A percentile compares a stretch with the other conserved stretches of the same genome.
phyloP scores from a whole-genome alignment of 345 rosid species.

The Odontarrhena argentea region DNA sequence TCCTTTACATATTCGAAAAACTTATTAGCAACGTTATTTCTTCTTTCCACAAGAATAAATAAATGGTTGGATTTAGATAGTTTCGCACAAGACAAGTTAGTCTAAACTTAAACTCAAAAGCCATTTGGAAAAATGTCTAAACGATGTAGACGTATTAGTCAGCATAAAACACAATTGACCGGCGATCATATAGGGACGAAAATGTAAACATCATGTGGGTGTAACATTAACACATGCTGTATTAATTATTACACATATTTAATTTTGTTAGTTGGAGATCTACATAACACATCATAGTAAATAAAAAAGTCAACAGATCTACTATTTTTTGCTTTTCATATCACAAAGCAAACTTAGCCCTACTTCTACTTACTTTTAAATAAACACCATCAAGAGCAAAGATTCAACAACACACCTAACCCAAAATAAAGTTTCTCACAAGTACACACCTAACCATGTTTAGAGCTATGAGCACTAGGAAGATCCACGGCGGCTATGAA shows the following conservation, averaged over 20 bases:
- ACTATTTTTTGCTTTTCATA: constrained; percentile 20
- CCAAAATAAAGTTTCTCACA: background rate
- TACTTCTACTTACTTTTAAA: constrained; percentile 19
- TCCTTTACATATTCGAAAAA: background rate
- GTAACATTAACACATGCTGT: constrained; percentile 36
- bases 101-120: constrained; percentile 25
- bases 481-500: constrained; percentile 52
- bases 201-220: constrained; percentile 40
- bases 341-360: constrained; percentile 30
- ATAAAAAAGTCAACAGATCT: constrained; percentile 33
- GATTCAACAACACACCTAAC: constrained; percentile 34
- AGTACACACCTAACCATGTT: constrained; percentile 49
- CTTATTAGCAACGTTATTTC: background rate
- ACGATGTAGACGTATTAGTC: constrained; percentile 33
- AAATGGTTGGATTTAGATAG: constrained; percentile 7
- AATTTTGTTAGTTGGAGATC: constrained; percentile 36
- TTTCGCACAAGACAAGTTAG: constrained; percentile 20
- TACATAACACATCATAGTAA: background rate
- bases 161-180: constrained; percentile 34
- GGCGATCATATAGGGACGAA: constrained; percentile 31
- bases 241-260: constrained; percentile 21
- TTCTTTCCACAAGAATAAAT: background rate
- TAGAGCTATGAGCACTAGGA: constrained; percentile 69
- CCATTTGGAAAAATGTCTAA: constrained; percentile 20
- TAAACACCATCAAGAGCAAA: constrained; percentile 29